phyloP scores from a whole-genome alignment of 2,329 filamentous ascomycete genomes.

The Gaeumannomyces sp. region DNA sequence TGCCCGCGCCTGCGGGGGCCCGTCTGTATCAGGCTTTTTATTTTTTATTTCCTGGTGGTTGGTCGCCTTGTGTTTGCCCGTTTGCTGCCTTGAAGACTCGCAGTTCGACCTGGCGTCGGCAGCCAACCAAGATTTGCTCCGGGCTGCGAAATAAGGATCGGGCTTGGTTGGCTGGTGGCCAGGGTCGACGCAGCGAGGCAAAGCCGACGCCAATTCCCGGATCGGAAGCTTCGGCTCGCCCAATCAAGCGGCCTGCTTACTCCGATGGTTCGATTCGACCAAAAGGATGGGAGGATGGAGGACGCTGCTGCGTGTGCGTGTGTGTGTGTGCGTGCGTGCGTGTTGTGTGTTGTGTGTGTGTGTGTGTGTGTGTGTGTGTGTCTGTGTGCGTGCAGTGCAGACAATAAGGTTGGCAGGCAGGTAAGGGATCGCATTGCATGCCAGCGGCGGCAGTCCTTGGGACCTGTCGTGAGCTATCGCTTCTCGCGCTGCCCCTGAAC shows the following conservation, averaged over 20 bases:
- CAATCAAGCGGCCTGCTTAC: neutral
- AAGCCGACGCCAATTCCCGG: neutral
- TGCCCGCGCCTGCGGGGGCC: neutral
- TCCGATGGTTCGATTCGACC: neutral
- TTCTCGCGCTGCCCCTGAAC: neutral
- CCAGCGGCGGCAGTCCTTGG: neutral
- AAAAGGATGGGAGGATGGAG: neutral
- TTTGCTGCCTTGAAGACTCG: neutral
- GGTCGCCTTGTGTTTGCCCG: neutral
- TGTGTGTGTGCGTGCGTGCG: neutral
- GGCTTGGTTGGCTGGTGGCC: neutral
- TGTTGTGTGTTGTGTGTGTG: neutral
- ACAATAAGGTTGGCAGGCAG: neutral
- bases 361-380: too few relatives aligned
- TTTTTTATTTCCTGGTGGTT: neutral
- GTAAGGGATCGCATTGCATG: neutral
- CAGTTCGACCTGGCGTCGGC: neutral
- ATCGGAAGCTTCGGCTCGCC: neutral
- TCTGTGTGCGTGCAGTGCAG: neutral
- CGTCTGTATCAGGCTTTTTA: neutral
- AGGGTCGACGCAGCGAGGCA: neutral
- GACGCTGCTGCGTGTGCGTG: neutral
- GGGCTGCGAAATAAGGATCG: neutral
- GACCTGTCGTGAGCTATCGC: too few relatives aligned
- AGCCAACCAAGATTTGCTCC: neutral